Evolutionary conservation across 257 asterid genomes (phyloP), one percentile per base, ranked within the genome.

Genomic region (Thymus mandschuricus): DNA sequence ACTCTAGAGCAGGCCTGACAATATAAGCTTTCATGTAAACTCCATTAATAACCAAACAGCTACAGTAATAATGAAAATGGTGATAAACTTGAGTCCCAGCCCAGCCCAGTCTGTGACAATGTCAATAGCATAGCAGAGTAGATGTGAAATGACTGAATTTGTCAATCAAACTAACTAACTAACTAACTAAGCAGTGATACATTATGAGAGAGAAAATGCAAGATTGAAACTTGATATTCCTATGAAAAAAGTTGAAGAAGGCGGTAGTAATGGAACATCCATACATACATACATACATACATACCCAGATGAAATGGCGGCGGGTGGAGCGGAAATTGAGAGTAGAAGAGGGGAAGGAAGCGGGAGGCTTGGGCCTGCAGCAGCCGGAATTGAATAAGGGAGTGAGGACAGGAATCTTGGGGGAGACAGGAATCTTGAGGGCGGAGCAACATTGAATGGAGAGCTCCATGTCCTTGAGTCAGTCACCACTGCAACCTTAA

Each of bases 1-100:
- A 83, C 97, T 77, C 80, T 86, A 77, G 96, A 78, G 83, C 88
- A 89, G 80, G 95, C 98, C 99, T 92, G 90, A 75, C 73, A 85
- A 68, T 54, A 61, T 49, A 72, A 64, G 71, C 79, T 82, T 76
- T 60, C 80, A 78, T 76, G 82, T 81, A 75, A 81, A 79, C 72
- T 54, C 72, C 56, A 76, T 65, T 64, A 65, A 79, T 60, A 66
- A 44, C 38, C 59, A 56, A 6, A 43, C 6, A 38, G 44, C 6
- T 38, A 6, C 44, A 38, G 6, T 38, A 3, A 0, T 61, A 28
- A 74, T 44, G 64, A 67, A 46, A 30, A 13, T 69, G 34, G 34
- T 56, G 58, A 35, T 21, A 21, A 21, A 21, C 21, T 21, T 21
- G 21, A 21, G 21, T 21, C 21, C 21, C 21, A 21, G 21, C 21